Percentiles rank a stretch among this genome's conserved stretches.
Evolutionary conservation across 495 filamentous ascomycete species (phyloP).

Genomic region (Aspergillus incahuasiensis): DNA sequence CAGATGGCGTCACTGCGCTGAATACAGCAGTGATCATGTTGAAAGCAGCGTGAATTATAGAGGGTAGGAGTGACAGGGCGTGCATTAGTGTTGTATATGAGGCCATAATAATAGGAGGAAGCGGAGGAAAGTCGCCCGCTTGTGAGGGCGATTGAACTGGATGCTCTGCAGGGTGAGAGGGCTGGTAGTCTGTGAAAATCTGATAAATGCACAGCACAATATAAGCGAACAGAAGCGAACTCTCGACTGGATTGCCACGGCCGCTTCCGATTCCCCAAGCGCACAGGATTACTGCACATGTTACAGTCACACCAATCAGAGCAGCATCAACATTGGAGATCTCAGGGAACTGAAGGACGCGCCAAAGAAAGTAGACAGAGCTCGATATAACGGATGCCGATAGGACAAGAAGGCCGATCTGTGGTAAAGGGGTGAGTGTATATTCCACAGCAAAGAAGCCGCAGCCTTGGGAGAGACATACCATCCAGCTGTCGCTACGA

Average conservation of each 20-base stretch:
- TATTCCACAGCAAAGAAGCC: neutral
- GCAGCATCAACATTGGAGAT: conserved; percentile 92
- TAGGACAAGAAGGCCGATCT: conserved; percentile 84
- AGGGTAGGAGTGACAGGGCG: conserved; percentile 75
- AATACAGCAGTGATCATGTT: conserved; percentile 85
- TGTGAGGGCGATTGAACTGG: conserved; percentile 46
- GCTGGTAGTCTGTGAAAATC: conserved; percentile 97
- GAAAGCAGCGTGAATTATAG: conserved; percentile 76
- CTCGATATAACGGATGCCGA: conserved; percentile 89
- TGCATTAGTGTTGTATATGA: conserved; percentile 89
- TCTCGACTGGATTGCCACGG: conserved; percentile 92
- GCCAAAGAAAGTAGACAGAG: conserved; percentile 93
- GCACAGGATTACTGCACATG: conserved; percentile 84
- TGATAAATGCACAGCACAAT: conserved; percentile 96
- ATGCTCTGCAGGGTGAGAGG: conserved; percentile 57
- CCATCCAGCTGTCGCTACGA: conserved; percentile 95
- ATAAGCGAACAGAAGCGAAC: conserved; percentile 93
- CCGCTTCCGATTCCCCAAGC: conserved; percentile 93
- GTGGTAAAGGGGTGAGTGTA: conserved; percentile 25
- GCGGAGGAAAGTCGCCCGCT: conserved; percentile 79
- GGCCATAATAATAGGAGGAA: conserved; percentile 98
- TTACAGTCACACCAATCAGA: conserved; percentile 86
- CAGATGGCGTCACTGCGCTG: conserved; percentile 88
- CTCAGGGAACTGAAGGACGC: conserved; percentile 86
- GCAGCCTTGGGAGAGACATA: conserved; percentile 39